A percentile compares a stretch with the other conserved stretches of the same genome.
phyloP scores from a whole-genome alignment of 441 rosid species.

The Dalechampia spathulata region DNA sequence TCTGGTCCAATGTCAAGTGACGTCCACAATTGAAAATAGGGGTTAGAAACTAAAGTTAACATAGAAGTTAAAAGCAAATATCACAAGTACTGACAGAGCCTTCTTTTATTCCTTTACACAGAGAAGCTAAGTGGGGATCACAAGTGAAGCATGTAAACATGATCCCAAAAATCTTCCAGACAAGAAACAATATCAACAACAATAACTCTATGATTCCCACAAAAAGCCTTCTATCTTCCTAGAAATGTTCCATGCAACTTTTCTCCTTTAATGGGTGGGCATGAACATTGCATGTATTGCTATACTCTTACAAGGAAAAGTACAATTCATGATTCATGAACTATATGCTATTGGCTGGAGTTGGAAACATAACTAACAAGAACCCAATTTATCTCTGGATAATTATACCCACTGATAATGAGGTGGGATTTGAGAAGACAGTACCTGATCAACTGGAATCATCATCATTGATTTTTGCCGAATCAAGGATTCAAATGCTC shows the following conservation, averaged over 20 bases:
- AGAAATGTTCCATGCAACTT: not conserved
- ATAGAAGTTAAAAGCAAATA: not conserved
- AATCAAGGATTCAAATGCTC: conserved; percentile 92
- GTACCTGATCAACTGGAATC: conserved; percentile 92
- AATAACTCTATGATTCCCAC: not conserved
- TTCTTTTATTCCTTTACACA: not conserved
- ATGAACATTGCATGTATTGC: not conserved
- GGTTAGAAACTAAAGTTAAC: conserved; percentile 7
- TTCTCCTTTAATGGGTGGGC: not conserved
- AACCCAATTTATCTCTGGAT: not conserved
- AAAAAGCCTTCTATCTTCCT: not conserved
- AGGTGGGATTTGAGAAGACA: not conserved
- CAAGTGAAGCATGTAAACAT: not conserved
- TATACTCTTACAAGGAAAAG: not conserved
- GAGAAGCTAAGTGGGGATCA: not conserved
- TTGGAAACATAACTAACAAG: not conserved
- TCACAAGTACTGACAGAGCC: not conserved
- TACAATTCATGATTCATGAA: not conserved
- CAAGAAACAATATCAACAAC: not conserved
- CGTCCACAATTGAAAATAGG: conserved; percentile 11
- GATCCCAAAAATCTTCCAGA: not conserved
- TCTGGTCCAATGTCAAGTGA: conserved; percentile 36
- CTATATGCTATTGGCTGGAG: not conserved
- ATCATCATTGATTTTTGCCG: conserved; percentile 93
- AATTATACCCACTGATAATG: not conserved